phyloP scores from a whole-genome alignment of 2,329 filamentous ascomycete species.

The Trichoderma sp. region DNA sequence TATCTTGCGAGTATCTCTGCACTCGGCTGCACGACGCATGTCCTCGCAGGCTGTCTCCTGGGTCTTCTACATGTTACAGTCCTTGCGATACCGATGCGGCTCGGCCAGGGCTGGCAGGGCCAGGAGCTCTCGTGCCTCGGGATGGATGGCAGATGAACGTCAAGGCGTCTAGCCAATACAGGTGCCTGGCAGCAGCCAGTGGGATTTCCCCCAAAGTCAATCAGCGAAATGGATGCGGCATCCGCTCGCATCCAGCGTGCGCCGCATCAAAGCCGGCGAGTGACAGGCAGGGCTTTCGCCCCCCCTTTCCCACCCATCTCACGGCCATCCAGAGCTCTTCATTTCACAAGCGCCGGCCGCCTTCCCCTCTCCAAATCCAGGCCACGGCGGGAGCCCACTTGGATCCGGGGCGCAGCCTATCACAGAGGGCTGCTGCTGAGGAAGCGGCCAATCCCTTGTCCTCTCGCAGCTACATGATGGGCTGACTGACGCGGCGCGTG shows the following conservation, averaged over 20 bases:
- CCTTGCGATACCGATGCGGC: background rate
- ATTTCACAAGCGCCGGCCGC: slow-evolving; percentile 25
- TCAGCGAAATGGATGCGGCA: background rate
- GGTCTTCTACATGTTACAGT: background rate
- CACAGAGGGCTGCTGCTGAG: background rate
- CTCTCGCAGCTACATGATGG: slow-evolving; percentile 17
- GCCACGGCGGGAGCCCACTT: slow-evolving; percentile 13
- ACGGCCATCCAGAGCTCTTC: background rate
- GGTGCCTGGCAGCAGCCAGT: background rate
- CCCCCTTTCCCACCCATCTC: slow-evolving; percentile 14
- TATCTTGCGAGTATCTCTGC: background rate
- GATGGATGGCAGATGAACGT: background rate
- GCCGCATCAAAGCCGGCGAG: background rate
- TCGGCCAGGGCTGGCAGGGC: background rate
- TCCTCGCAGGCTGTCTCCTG: background rate
- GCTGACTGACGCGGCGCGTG: slow-evolving; percentile 29
- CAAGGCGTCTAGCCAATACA: background rate
- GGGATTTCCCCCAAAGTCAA: background rate
- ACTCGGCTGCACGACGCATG: background rate
- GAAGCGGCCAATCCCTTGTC: slow-evolving; percentile 17
- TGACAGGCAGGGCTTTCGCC: slow-evolving; percentile 6
- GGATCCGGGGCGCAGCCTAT: slow-evolving; percentile 12
- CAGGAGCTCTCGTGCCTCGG: no score
- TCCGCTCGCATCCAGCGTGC: background rate
- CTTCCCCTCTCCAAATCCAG: slow-evolving; percentile 3